These are phyloP conservation scores for Yarrowia deformans DNA, from an alignment of 805 yeast species.

Conservation along the genomic window DNA sequence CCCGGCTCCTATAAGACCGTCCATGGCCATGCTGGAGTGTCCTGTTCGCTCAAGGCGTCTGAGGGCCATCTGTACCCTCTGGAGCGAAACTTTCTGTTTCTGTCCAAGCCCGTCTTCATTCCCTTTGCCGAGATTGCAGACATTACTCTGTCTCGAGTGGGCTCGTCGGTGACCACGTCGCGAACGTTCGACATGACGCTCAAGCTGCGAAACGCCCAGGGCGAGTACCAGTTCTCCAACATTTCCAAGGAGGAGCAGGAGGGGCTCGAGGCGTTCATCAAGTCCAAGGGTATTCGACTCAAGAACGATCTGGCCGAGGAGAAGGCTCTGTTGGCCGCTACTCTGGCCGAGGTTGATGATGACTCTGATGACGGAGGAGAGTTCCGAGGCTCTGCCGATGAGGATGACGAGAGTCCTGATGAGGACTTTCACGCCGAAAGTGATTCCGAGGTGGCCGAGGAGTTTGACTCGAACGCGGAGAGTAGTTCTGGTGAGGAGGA, in stretches of 20 bases:
- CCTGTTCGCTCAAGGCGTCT: conserved; percentile 91
- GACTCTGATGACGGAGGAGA: conserved; percentile 64
- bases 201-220: conserved; percentile 66
- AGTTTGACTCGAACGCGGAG: conserved; percentile 73
- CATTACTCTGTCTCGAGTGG: conserved; percentile 87
- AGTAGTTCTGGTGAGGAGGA: conserved; percentile 47
- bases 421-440: conserved; percentile 76
- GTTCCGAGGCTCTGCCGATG: conserved; percentile 73
- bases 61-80: conserved; percentile 95
- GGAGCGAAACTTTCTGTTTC: conserved; percentile 87
- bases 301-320: conserved; percentile 91
- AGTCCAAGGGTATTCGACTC: conserved; percentile 76
- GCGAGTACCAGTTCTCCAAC: conserved; percentile 83
- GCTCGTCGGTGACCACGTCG: conserved; percentile 74
- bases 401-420: conserved; percentile 71
- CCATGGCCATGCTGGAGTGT: conserved; percentile 81
- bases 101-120: conserved; percentile 91
- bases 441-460: conserved; percentile 82
- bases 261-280: conserved; percentile 74
- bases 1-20: conserved; percentile 84
- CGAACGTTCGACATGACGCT: conserved; percentile 94
- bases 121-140: conserved; percentile 82
- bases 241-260: conserved; percentile 90
- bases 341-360: conserved; percentile 61
- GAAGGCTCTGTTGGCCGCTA: conserved; percentile 78